Evolutionary conservation across 441 rosid species (phyloP).

Genomic region (Pelargonium australe): DNA sequence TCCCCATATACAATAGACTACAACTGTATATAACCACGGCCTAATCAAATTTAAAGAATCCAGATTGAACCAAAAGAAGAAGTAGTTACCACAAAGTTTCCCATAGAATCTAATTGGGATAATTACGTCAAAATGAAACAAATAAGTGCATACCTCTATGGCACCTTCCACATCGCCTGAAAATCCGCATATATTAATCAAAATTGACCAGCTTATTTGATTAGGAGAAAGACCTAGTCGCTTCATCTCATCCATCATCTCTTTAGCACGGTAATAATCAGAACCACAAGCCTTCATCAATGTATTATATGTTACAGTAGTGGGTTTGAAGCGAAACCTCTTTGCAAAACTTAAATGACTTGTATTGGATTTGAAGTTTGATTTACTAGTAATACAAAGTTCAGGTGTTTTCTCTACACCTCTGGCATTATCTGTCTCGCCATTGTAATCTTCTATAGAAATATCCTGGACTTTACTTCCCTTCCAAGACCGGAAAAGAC

Average conservation of each 20-base stretch:
- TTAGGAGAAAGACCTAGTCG: conserved; percentile 63
- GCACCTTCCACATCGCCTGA: conserved; percentile 71
- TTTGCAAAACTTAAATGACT: conserved; percentile 36
- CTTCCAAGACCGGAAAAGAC: conserved; percentile 69
- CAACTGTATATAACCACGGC: too few species aligned
- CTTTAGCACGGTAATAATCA: conserved; percentile 57
- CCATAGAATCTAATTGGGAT: too few species aligned
- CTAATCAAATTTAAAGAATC: too few species aligned
- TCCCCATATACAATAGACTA: too few species aligned
- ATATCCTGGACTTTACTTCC: conserved; percentile 32
- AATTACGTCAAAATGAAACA: not conserved
- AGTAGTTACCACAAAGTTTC: too few species aligned
- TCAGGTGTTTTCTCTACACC: conserved; percentile 21
- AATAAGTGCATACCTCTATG: conserved; percentile 62
- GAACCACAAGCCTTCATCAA: conserved; percentile 82
- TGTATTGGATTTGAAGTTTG: conserved; percentile 26
- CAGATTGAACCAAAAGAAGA: too few species aligned
- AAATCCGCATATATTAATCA: conserved; percentile 71
- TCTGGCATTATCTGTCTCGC: conserved; percentile 16
- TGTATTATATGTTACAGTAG: conserved; percentile 62
- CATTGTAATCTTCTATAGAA: conserved; percentile 23
- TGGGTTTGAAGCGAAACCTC: conserved; percentile 57
- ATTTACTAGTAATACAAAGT: conserved; percentile 19
- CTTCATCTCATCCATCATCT: conserved; percentile 79
- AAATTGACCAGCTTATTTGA: conserved; percentile 81